Percentiles rank a stretch among this genome's conserved stretches.
Evolutionary conservation across 129 eudicot genomes (phyloP).

Genomic region (Helianthus annuus): DNA sequence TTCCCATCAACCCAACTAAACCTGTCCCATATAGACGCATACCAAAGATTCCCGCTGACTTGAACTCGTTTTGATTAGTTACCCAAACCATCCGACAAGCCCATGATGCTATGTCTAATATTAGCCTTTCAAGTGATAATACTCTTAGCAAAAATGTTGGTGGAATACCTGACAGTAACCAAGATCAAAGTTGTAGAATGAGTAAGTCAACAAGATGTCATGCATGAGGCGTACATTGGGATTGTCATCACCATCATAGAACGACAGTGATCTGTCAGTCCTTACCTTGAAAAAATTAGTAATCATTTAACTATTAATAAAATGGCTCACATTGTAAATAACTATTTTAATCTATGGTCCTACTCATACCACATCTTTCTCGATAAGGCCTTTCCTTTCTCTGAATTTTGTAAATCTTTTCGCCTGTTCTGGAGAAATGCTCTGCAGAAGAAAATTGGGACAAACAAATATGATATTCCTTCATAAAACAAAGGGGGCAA

Average conservation of each 20-base stretch:
- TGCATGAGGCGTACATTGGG: constrained; percentile 71
- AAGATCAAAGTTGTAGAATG: constrained; percentile 94
- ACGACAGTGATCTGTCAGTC: constrained; percentile 86
- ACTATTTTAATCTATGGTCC: neutral
- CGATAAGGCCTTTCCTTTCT: constrained; percentile 45
- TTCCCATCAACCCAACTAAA: neutral
- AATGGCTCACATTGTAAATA: neutral
- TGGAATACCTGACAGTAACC: constrained; percentile 93
- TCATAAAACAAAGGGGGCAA: neutral
- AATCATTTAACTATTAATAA: constrained; percentile 2
- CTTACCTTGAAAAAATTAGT: constrained; percentile 62
- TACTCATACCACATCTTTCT: constrained; percentile 46
- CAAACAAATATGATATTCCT: neutral
- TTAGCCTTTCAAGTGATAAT: constrained; percentile 12
- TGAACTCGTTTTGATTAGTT: neutral
- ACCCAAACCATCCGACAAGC: neutral
- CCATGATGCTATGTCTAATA: neutral
- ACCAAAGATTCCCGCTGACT: neutral
- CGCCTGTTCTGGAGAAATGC: constrained; percentile 59
- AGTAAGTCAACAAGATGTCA: constrained; percentile 83
- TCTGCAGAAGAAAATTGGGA: constrained; percentile 45
- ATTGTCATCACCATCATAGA: constrained; percentile 95
- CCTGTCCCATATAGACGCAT: neutral
- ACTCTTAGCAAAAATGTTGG: constrained; percentile 1
- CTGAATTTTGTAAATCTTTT: constrained; percentile 47